These are phyloP conservation scores for Pestalotiopsis fici DNA, from an alignment of 2,329 filamentous ascomycete species.

Conservation along the genomic window DNA sequence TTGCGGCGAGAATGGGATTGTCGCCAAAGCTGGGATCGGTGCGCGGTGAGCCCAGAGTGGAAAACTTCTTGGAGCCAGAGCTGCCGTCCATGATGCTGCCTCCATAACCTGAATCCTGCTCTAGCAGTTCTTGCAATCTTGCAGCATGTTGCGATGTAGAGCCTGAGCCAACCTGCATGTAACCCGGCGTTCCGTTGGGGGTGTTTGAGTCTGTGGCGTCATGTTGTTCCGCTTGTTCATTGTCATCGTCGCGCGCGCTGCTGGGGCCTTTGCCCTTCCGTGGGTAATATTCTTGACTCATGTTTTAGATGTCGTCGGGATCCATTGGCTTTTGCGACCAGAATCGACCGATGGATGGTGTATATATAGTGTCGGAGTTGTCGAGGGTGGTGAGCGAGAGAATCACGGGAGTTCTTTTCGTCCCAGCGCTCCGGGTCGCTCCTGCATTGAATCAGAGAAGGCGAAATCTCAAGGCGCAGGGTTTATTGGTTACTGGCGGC, in stretches of 20 bases:
- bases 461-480: slow-evolving; percentile 6
- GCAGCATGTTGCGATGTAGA: slow-evolving; percentile 80
- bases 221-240: slow-evolving; percentile 26
- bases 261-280: slow-evolving; percentile 53
- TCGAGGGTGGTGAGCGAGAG: neutral
- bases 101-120: slow-evolving; percentile 90
- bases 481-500: slow-evolving; percentile 10
- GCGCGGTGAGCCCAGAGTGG: slow-evolving; percentile 30
- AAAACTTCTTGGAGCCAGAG: slow-evolving; percentile 34
- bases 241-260: slow-evolving; percentile 27
- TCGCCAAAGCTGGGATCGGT: slow-evolving; percentile 49
- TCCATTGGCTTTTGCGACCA: slow-evolving; percentile 31
- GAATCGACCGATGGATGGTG: slow-evolving; percentile 13
- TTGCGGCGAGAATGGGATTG: slow-evolving; percentile 41
- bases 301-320: slow-evolving; percentile 35
- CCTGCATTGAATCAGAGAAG: slow-evolving; percentile 9
- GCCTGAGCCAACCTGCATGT: slow-evolving; percentile 87
- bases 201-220: slow-evolving; percentile 22
- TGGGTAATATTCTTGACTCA: slow-evolving; percentile 62
- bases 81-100: slow-evolving; percentile 73
- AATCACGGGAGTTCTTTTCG: neutral
- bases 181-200: slow-evolving; percentile 54
- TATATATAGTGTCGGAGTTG: neutral
- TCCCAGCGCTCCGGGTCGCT: neutral
- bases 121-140: slow-evolving; percentile 77